These are phyloP conservation scores for Candida silvicultrix DNA, from an alignment of 805 yeast species.

Conservation along the genomic window DNA sequence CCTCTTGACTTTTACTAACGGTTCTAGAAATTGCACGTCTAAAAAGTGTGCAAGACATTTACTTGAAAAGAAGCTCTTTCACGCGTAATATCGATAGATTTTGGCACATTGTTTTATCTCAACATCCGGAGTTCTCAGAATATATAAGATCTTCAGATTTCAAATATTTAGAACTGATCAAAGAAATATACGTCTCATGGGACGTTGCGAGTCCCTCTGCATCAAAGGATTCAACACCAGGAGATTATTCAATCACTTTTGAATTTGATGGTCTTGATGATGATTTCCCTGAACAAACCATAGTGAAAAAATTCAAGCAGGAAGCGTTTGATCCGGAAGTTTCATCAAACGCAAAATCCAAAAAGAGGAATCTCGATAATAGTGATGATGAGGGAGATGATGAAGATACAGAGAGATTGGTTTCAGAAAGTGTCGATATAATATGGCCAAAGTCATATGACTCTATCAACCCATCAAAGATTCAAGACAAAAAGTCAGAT, in stretches of 20 bases:
- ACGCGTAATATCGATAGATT: constrained; percentile 58
- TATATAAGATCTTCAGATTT: constrained; percentile 71
- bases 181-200: constrained; percentile 57
- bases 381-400: constrained; percentile 31
- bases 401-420: constrained; percentile 48
- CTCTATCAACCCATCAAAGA: constrained; percentile 46
- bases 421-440: constrained; percentile 47
- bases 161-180: constrained; percentile 62
- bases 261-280: constrained; percentile 42
- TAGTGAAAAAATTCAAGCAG: constrained; percentile 53
- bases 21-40: constrained; percentile 39
- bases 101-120: constrained; percentile 84
- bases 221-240: constrained; percentile 33
- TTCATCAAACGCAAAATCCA: constrained; percentile 11
- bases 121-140: constrained; percentile 80
- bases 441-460: constrained; percentile 66
- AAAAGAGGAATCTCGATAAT: constrained; percentile 17
- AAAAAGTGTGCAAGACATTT: constrained; percentile 49
- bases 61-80: constrained; percentile 47
- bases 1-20: no score
- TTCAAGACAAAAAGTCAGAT: constrained; percentile 39
- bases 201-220: constrained; percentile 25
- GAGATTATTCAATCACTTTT: constrained; percentile 57
- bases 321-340: constrained; percentile 20
- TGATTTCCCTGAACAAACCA: constrained; percentile 47